phyloP scores from a whole-genome alignment of 2,329 filamentous ascomycete species.

The Pyricularia grisea region DNA sequence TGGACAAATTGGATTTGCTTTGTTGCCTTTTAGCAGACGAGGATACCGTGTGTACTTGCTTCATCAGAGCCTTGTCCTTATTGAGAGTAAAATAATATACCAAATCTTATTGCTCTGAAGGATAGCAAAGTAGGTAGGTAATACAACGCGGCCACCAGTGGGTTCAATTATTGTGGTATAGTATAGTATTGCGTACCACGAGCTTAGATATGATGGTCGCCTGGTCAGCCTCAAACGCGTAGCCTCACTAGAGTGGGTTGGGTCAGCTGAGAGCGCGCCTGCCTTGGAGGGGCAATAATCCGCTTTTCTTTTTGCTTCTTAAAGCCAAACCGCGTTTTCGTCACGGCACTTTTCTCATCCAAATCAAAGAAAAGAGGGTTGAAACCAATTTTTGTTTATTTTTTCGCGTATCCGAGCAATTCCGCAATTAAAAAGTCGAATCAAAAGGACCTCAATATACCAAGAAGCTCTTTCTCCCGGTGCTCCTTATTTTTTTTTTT shows the following conservation, averaged over 20 bases:
- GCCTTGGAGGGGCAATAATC: background rate
- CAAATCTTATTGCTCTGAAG: background rate
- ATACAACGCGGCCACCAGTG: no score
- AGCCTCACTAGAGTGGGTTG: no score
- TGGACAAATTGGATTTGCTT: no score
- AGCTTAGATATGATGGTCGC: background rate
- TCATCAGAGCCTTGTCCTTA: background rate
- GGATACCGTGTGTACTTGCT: background rate
- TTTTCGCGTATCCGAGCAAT: background rate
- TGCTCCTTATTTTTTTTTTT: no score
- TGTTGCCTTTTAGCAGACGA: no score
- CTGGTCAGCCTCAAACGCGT: no score
- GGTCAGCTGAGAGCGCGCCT: background rate
- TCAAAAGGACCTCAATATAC: background rate
- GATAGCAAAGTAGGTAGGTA: background rate
- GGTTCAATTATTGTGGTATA: background rate
- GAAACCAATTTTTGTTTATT: background rate
- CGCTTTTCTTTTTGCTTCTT: background rate
- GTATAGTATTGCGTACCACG: background rate
- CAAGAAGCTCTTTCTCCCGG: background rate
- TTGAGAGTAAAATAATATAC: background rate
- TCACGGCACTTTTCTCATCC: background rate
- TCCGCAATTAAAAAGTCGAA: background rate
- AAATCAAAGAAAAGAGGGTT: background rate
- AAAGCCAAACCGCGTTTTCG: background rate